Evolutionary conservation across 306 rosid species (phyloP).

Genomic region (Mimosa bimucronata): DNA sequence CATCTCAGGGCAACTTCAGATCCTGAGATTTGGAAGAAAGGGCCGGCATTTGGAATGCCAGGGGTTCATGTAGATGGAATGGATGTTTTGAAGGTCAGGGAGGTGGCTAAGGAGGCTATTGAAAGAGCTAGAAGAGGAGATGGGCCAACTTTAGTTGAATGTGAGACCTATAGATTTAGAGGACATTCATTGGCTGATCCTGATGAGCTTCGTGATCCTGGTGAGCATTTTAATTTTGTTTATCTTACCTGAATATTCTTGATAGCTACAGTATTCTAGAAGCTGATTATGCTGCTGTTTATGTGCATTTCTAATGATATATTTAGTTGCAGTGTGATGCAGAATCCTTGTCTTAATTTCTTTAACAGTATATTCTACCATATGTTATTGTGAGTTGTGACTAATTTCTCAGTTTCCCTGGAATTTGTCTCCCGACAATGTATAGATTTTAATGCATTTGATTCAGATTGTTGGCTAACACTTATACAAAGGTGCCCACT

Average conservation of each 20-base stretch:
- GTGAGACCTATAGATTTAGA: conserved; percentile 87
- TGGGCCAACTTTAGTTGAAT: conserved; percentile 86
- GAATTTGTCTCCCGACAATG: conserved; percentile 10
- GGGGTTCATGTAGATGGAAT: conserved; percentile 91
- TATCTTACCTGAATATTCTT: not conserved
- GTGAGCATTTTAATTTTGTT: conserved; percentile 49
- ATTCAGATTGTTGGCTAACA: not conserved
- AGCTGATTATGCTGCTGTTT: not conserved
- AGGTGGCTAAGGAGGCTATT: conserved; percentile 87
- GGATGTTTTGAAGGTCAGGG: conserved; percentile 93
- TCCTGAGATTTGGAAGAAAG: conserved; percentile 91
- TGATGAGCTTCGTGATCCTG: conserved; percentile 93
- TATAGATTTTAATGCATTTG: conserved; percentile 21
- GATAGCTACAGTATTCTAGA: conserved; percentile 6
- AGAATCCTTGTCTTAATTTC: not conserved
- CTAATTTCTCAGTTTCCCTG: conserved; percentile 12
- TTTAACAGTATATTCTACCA: not conserved
- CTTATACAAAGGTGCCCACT: not conserved
- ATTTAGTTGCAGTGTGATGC: not conserved
- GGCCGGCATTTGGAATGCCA: conserved; percentile 92
- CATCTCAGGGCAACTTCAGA: conserved; percentile 87
- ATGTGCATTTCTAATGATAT: conserved; percentile 16
- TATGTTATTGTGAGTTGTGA: not conserved
- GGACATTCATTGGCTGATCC: conserved; percentile 97
- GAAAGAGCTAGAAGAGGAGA: conserved; percentile 91